Base-by-base conservation (phyloP, 1,284 basidiomycete species). In the Porodaedalea pini region DNA sequence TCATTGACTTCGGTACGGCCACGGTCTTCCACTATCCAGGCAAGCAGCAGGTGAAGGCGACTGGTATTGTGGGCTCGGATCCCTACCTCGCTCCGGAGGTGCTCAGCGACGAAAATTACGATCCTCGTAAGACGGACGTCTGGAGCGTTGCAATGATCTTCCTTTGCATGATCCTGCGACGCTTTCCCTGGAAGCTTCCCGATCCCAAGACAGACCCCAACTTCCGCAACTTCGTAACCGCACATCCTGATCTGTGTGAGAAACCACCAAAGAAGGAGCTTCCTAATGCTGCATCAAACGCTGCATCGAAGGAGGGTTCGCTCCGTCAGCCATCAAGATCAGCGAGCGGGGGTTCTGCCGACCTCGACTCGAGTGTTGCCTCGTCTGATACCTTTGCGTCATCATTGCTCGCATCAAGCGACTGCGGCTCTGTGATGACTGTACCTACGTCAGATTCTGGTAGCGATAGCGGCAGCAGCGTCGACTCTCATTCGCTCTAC, bases 61-160 rank as follows among this genome's bases (percentile, higher is more conserved):
- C 89, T 1, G 97, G 97, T 25, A 83, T 99, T 57, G 97, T 99
- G 57, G 97, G 97, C 36, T 95, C 92, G 44, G 97, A 99, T 73
- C 97, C 97, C 13, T 99, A 99, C 75, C 86, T 99, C 36, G 97
- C 97, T 0, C 97, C 97, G 1, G 97, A 99, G 70, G 96, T 99
- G n/a, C 80, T 98, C 57, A 71, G 72, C 51, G 73, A 77, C 58
- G 84, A 88, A 60, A 80, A 81, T 31, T 99, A 99, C 73, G 97
- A 99, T 72, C 96, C 97, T 15, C 83, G 96, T 66, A 89, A 98
- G 74, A 95, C 95, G 10, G 97, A 99, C 68, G 95, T 99, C 13
- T 99, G 97, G 97, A 93, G 91, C 64, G 86, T 96, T 45, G 97
- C 93, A 54, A 95, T 99, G 74, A 99, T 99, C 67, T 98, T 99